Conservation (phyloP, 2,329 filamentous ascomycete genomes). For the Exutisphaerella laricina region DNA sequence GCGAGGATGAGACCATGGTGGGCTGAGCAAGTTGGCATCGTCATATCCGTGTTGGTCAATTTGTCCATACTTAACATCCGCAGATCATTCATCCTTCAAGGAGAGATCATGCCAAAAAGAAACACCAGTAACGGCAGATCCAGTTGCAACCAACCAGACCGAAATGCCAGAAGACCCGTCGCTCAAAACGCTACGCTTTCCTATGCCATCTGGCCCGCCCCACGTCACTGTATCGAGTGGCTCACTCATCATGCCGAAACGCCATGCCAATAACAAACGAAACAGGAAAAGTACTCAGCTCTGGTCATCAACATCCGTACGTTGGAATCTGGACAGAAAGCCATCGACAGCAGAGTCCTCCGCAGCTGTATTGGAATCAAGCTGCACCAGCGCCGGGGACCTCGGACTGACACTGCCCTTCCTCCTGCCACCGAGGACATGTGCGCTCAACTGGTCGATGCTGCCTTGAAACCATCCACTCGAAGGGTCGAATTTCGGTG, state of each 20-base stretch:
- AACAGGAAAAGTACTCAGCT: slow-evolving; percentile 1
- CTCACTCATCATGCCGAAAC: background rate
- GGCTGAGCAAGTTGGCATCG: too few species aligned
- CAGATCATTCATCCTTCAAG: too few species aligned
- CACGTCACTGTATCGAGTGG: slow-evolving; percentile 2
- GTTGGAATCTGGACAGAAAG: slow-evolving; percentile 14
- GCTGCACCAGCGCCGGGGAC: slow-evolving; percentile 12
- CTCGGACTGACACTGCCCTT: slow-evolving; percentile 14
- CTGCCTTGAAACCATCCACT: slow-evolving; percentile 32
- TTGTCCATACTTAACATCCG: too few species aligned
- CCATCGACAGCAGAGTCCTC: slow-evolving; percentile 7
- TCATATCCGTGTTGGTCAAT: too few species aligned
- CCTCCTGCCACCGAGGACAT: slow-evolving; percentile 11
- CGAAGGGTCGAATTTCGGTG: slow-evolving; percentile 25
- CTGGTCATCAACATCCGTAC: slow-evolving; percentile 16
- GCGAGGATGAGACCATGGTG: too few species aligned
- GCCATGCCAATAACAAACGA: slow-evolving; percentile 2
- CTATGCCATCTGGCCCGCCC: too few species aligned
- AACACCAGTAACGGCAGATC: too few species aligned
- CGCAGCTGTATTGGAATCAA: background rate
- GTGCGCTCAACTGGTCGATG: slow-evolving; percentile 27
- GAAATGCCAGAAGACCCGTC: too few species aligned
- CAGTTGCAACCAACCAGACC: too few species aligned
- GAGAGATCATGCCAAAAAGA: too few species aligned
- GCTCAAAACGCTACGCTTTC: too few species aligned